phyloP scores from a whole-genome alignment of 345 rosid genomes.

The Melaleuca alternifolia region DNA sequence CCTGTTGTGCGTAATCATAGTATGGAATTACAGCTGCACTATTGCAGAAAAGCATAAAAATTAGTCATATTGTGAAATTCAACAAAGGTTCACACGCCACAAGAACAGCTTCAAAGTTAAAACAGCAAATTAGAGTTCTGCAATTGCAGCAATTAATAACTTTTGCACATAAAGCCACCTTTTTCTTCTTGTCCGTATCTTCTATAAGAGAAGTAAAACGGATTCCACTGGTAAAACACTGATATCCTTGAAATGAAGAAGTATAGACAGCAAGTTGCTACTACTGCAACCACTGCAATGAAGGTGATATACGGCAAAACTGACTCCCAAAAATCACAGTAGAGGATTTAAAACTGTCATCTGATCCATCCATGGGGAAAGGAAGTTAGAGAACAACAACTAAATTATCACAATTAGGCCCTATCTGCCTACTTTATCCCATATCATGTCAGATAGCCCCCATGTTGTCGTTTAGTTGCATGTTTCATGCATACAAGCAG shows the following conservation, averaged over 20 bases:
- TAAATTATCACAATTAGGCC: not conserved
- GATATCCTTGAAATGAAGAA: not conserved
- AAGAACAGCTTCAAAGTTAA: not conserved
- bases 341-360: not conserved
- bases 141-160: not conserved
- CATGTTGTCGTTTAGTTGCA: not conserved
- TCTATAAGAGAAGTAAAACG: not conserved
- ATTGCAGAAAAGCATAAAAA: not conserved
- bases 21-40: not conserved
- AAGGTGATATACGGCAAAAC: not conserved
- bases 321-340: not conserved
- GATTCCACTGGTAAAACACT: not conserved
- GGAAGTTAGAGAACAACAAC: not conserved
- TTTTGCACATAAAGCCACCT: not conserved
- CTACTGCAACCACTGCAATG: not conserved
- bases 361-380: not conserved
- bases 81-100: not conserved
- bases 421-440: not conserved
- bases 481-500: not conserved
- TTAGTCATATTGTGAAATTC: not conserved
- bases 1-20: not conserved
- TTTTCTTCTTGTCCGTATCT: not conserved
- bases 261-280: not conserved
- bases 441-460: not conserved
- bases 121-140: not conserved